Evolutionary conservation across 75 land plant species (phyloP).

Genomic region (Cryptomeria japonica): DNA sequence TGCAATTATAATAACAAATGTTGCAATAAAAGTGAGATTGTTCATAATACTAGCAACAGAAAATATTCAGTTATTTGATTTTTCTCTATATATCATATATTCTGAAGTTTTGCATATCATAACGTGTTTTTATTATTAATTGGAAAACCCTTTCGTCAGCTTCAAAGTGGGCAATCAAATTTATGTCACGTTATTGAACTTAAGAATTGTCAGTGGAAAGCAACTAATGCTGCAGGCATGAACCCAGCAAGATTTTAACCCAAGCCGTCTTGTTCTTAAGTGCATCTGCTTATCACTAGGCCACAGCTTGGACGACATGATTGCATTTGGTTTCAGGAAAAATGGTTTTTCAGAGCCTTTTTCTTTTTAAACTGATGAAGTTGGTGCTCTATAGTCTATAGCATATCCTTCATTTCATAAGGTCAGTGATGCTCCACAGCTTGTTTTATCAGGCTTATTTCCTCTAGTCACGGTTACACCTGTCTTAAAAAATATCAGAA

Average conservation of each 20-base stretch:
- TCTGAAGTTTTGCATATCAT: neutral
- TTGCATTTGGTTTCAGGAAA: neutral
- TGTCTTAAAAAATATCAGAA: no score
- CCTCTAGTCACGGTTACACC: no score
- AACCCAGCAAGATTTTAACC: neutral
- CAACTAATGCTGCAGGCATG: neutral
- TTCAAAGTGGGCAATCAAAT: neutral
- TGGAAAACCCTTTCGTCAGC: neutral
- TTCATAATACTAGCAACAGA: neutral
- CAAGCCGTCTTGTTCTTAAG: neutral
- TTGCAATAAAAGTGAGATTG: neutral
- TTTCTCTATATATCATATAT: neutral
- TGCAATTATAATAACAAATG: neutral
- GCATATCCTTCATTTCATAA: neutral
- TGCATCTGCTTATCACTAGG: neutral
- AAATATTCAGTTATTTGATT: neutral
- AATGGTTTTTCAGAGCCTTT: neutral
- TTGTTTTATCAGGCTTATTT: neutral
- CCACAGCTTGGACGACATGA: neutral
- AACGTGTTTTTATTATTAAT: neutral
- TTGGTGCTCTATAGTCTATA: neutral
- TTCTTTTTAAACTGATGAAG: neutral
- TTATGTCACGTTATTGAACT: neutral
- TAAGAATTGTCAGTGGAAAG: neutral
- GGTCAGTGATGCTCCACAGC: neutral